Evolutionary conservation across 176 grass and related monocot genomes (phyloP), one percentile per base, ranked within the genome.

Genomic region (Zoysia pacifica): DNA sequence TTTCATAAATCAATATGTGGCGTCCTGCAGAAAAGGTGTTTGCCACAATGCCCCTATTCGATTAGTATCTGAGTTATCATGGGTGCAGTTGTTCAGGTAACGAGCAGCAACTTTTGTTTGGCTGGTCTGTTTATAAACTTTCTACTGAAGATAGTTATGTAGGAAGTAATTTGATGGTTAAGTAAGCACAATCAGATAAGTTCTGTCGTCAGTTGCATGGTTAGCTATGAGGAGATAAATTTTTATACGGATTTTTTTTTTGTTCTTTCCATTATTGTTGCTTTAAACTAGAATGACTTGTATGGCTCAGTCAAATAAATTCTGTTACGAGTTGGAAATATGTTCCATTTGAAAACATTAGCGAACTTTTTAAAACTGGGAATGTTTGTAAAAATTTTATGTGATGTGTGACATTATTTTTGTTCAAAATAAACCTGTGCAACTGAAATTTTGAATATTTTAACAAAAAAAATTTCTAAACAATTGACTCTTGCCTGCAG

Each of bases 401-500:
- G 3, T 8, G 14, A 11, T 36, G 8, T 16, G 5, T 13, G 35
- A 1, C 52, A 9, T 40, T 12, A 68, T 46, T 58, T 69, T 44
- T 16, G 38, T 59, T 38, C 0, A 2, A 62, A 6, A 0, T 61
- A 74, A 44, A 36, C n/a, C 5, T 18, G 3, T 20, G 70, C n/a
- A 48, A 38, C 60, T 86, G 37, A 63, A 47, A 39, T 64, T 64
- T n/a, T 74, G 48, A 28, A 28, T 28, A 28, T 28, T 28, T 28
- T 28, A 28, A 28, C 28, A 28, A 28, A 28, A n/a, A 28, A 28
- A 28, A 28, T 28, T 28, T 28, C 28, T 28, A 28, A 83, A 75
- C 12, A 38, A 1, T 9, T 63, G 20, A 42, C 19, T 65, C 47
- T 2, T 94, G 4, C 37, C 6, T 79, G 90, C 96, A 99, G 96